phyloP scores from a whole-genome alignment of 2,329 filamentous ascomycete genomes.

The Ceratocystis huliohia region DNA sequence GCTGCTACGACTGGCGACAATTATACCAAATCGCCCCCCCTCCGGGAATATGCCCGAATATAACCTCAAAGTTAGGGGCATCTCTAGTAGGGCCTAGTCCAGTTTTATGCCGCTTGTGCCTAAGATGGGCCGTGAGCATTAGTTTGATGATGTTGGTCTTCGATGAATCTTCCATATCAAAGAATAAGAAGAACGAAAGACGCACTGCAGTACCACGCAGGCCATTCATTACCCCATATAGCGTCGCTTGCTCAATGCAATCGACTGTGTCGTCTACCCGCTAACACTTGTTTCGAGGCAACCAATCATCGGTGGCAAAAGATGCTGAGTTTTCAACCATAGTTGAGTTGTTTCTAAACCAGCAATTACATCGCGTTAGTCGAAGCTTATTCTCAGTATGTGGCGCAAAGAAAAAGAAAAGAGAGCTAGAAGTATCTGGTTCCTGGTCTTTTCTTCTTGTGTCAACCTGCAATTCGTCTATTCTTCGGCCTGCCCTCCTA shows the following conservation, averaged over 20 bases:
- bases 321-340: not conserved
- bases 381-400: slow-evolving; percentile 1
- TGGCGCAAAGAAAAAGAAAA: not conserved
- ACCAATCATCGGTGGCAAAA: not conserved
- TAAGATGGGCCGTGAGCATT: not conserved
- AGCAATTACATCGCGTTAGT: not conserved
- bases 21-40: not conserved
- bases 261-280: not conserved
- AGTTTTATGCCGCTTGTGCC: not conserved
- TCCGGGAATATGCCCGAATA: not conserved
- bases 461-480: not conserved
- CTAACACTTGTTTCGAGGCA: not conserved
- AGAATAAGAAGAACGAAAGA: not conserved
- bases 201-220: not conserved
- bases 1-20: not conserved
- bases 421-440: slow-evolving; percentile 4
- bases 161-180: not conserved
- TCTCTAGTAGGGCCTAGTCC: not conserved
- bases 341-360: not conserved
- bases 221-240: not conserved
- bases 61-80: not conserved
- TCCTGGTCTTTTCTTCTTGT: not conserved
- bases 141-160: not conserved
- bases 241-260: not conserved
- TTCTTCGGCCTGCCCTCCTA: not conserved